These are phyloP conservation scores for Solanum hybrid DNA, from an alignment of 305 asterid genomes.

Conservation along the genomic window DNA sequence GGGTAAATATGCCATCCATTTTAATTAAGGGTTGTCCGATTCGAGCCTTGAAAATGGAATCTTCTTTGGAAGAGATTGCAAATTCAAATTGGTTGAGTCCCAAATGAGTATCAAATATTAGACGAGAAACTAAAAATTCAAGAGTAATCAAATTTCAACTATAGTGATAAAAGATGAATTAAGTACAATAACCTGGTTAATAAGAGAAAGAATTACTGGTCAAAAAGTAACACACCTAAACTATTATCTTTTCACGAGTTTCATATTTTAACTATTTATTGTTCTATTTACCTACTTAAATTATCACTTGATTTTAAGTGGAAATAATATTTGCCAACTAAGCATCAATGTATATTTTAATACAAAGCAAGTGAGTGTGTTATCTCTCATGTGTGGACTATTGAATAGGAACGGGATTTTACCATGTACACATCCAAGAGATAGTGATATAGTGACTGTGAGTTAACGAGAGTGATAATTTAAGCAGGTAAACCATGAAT, in stretches of 20 bases:
- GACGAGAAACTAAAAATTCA: background rate
- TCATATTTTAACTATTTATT: background rate
- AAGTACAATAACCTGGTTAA: background rate
- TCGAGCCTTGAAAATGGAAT: background rate
- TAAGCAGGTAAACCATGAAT: too few relatives aligned
- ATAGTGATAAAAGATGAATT: background rate
- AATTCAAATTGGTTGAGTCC: background rate
- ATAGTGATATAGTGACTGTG: too few relatives aligned
- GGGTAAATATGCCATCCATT: too few relatives aligned
- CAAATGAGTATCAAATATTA: accelerated
- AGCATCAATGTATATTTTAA: too few relatives aligned
- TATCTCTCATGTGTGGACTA: too few relatives aligned
- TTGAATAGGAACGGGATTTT: too few relatives aligned
- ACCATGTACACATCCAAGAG: too few relatives aligned
- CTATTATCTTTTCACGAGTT: background rate
- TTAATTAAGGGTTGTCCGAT: background rate
- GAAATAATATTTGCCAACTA: too few relatives aligned
- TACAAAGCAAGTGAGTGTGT: too few relatives aligned
- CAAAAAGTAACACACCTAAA: background rate
- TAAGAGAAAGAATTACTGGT: too few relatives aligned
- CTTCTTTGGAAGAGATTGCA: background rate
- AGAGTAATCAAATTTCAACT: background rate
- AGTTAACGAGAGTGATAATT: too few relatives aligned
- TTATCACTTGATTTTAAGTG: background rate
- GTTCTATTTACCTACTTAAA: background rate